Base-by-base conservation (phyloP, 2,329 filamentous ascomycete species). In the Aspergillus fischeri region DNA sequence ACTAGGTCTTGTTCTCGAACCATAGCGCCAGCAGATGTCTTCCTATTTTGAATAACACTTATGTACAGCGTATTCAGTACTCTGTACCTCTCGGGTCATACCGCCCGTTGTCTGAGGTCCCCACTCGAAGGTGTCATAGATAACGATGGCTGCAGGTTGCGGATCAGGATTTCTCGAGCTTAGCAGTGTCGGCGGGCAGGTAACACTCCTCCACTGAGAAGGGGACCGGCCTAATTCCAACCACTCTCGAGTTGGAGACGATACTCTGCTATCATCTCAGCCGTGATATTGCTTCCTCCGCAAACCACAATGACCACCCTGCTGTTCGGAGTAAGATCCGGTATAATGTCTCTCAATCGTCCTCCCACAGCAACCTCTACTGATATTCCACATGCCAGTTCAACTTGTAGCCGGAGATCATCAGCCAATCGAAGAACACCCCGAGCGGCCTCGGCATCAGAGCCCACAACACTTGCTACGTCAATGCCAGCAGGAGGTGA, bases 301-400 rank as follows among this genome's bases (percentile, higher is more conserved):
- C 72, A 75, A 49, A 72, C 68, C 61, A 75, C 53, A n/a, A 74
- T 59, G 10, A 75, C 70, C 38, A 75, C 70, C 21, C 69, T 68
- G 54, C 65, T 74, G 9, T 73, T 64, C 4, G 65, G 64, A 14
- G 27, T 60, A 7, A 74, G 55, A 29, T 65, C 65, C 20, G 65
- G 62, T 14, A 72, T 54, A 3, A 59, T 59, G 35, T 70, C 60
- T 54, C 60, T 68, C 51, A 74, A 54, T 49, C 54, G 56, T 24
- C 54, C 52, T 21, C 59, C 61, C n/a, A 65, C 35, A 7, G 63
- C 72, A 58, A 69, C 60, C 51, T 73, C 89, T 20, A 95, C 75
- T 51, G 86, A 88, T 4, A 92, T 91, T 0, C 92, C 91, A 71
- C 92, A 96, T 0, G 91, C 85, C 32, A 87, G 78, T 77, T 97